Evolutionary conservation across 1,284 basidiomycete genomes (phyloP).

Genomic region (Malassezia caprae): DNA sequence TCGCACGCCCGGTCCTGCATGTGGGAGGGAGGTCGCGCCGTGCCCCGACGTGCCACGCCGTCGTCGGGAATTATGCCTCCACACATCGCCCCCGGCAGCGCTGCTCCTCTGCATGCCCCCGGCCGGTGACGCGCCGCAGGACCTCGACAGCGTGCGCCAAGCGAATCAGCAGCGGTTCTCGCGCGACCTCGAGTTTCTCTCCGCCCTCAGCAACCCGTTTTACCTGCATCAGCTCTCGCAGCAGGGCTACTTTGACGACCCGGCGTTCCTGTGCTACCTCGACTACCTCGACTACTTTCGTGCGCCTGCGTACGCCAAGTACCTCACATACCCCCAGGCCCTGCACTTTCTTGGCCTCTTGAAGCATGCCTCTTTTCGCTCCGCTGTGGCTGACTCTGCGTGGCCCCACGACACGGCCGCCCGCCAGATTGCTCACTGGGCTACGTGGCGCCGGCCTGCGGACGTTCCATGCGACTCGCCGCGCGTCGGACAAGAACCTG

Average conservation of each 20-base stretch:
- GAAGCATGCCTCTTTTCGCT: slow-evolving; percentile 27
- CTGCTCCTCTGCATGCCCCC: not conserved
- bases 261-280: slow-evolving; percentile 32
- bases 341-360: slow-evolving; percentile 33
- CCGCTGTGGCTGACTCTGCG: slow-evolving; percentile 25
- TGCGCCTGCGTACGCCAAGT: slow-evolving; percentile 32
- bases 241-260: slow-evolving; percentile 23
- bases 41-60: not conserved
- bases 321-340: slow-evolving; percentile 38
- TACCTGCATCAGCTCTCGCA: slow-evolving; percentile 37
- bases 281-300: slow-evolving; percentile 33
- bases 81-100: not conserved
- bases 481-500: not conserved
- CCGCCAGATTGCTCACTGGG: slow-evolving; percentile 36
- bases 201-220: slow-evolving; percentile 37
- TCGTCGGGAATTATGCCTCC: slow-evolving; percentile 10
- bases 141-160: slow-evolving; percentile 5
- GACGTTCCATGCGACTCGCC: slow-evolving; percentile 2
- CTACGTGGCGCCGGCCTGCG: slow-evolving; percentile 27
- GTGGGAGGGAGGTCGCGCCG: not conserved
- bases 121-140: not conserved
- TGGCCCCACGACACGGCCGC: slow-evolving; percentile 36
- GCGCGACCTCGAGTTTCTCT: slow-evolving; percentile 38
- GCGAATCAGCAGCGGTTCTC: slow-evolving; percentile 35
- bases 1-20: not conserved